These are phyloP conservation scores for Geranium incanum DNA, from an alignment of 441 rosid genomes.

Conservation along the genomic window DNA sequence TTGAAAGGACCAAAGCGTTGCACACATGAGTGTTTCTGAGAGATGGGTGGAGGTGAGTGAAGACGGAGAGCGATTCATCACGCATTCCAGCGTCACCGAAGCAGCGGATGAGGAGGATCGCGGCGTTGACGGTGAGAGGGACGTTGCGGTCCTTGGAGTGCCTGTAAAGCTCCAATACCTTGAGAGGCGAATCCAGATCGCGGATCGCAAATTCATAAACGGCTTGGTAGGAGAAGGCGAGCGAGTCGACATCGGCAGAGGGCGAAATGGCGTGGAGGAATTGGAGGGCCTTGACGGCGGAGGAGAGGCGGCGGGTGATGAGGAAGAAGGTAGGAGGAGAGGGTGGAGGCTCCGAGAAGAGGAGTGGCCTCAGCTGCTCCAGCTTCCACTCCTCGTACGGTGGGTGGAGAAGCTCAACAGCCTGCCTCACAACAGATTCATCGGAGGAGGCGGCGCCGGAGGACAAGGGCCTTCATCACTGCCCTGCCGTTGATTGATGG, in stretches of 20 bases:
- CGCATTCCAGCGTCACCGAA: constrained; percentile 42
- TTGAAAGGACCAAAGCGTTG: constrained; percentile 31
- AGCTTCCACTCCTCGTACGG: constrained; percentile 49
- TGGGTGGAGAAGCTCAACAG: constrained; percentile 33
- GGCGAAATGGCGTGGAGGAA: constrained; percentile 39
- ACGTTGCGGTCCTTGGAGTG: constrained; percentile 40
- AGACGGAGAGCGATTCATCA: constrained; percentile 36
- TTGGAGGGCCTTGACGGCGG: constrained; percentile 41
- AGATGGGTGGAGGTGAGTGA: constrained; percentile 29
- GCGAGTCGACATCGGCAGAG: constrained; percentile 21
- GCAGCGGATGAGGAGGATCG: constrained; percentile 38
- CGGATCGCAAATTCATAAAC: constrained; percentile 44
- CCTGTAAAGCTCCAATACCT: constrained; percentile 41
- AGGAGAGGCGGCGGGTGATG: constrained; percentile 46
- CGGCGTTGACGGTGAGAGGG: constrained; percentile 42
- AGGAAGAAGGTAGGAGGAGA: constrained; percentile 33
- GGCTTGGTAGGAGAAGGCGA: constrained; percentile 46
- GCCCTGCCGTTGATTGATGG: no score
- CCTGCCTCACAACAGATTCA: constrained; percentile 14
- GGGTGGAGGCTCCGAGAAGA: constrained; percentile 8
- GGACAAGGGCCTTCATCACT: neutral
- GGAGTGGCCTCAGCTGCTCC: constrained; percentile 24
- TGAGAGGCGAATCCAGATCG: constrained; percentile 27
- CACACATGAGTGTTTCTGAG: constrained; percentile 34
- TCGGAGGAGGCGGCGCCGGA: neutral